phyloP scores from a whole-genome alignment of 192 early-diverging fungal species.

The Backusella sp. region DNA sequence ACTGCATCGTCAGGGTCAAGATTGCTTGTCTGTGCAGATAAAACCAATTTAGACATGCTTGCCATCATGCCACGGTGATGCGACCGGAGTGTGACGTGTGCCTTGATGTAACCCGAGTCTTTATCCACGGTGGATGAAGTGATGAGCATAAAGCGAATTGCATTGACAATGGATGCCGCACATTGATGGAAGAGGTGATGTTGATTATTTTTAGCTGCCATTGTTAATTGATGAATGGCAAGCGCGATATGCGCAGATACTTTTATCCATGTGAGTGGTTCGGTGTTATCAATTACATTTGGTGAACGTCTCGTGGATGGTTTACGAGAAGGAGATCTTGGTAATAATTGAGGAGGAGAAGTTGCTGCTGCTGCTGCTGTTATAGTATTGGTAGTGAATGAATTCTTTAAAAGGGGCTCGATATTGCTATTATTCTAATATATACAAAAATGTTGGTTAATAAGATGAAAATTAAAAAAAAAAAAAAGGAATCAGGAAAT shows the following conservation, averaged over 20 bases:
- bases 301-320: neutral
- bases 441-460: neutral
- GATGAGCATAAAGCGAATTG: conserved; percentile 87
- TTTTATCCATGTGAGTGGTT: conserved; percentile 55
- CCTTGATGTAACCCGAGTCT: conserved; percentile 64
- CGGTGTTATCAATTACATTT: conserved; percentile 16
- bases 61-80: conserved; percentile 82
- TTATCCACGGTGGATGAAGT: conserved; percentile 72
- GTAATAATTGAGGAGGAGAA: conserved; percentile 12
- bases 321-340: conserved; percentile 22
- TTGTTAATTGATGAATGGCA: conserved; percentile 54
- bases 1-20: conserved; percentile 34
- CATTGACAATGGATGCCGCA: conserved; percentile 66
- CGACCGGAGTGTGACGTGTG: conserved; percentile 63
- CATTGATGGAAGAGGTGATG: conserved; percentile 57
- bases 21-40: conserved; percentile 78
- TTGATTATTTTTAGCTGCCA: conserved; percentile 45
- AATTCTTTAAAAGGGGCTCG: conserved; percentile 35
- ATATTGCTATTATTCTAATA: neutral
- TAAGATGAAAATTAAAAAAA: neutral
- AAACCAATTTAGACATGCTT: conserved; percentile 76
- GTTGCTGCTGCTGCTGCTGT: neutral
- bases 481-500: neutral
- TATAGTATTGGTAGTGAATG: neutral
- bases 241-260: conserved; percentile 46